Evolutionary conservation across 2,329 filamentous ascomycete species (phyloP), one percentile per base, ranked within the genome.

Genomic region (Colletotrichum euphorbiae): DNA sequence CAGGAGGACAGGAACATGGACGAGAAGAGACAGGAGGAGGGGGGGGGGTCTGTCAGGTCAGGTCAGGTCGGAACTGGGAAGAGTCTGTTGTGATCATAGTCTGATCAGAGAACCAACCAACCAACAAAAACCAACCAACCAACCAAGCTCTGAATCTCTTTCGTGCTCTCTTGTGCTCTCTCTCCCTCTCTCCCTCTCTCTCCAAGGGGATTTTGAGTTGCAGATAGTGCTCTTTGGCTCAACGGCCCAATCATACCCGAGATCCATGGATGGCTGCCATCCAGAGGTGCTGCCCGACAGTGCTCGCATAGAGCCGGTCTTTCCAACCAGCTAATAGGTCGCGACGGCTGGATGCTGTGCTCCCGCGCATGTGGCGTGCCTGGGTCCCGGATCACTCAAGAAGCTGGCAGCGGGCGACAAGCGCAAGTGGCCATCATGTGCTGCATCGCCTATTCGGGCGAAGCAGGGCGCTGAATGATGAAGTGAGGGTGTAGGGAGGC

Each of bases 11-110:
- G 52, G 11, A 56, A 36, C 21, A 45, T 17, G n/a, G 43, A 28
- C 46, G 24, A 48, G 31, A 63, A 52, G 61, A 28, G 38, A 54
- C 12, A 61, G 43, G 36, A 54, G 36, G 19, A 19, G 24, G 6
- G 7, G 28, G n/a, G n/a, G n/a, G n/a, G n/a, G n/a, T n/a, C n/a
- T n/a, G 7, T 28, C 28, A 28, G 28, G 28, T 28, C 24, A 46
- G 13, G 36, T 54, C 31, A 28, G 40, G 46, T 19, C 56, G 38
- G 38, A 28, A 13, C 40, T 43, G 38, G 15, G n/a, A 33, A 62
- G 56, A 61, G 21, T 62, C 40, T 61, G 56, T 50, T 38, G 21
- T 38, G 52, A 38, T 52, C 56, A 36, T 31, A 54, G 50, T 46
- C 38, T 46, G 45, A 45, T 31, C 42, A 56, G 28, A 12, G 2